Evolutionary conservation across 2,329 filamentous ascomycete genomes (phyloP), one percentile per base, ranked within the genome.

Genomic region (Sporothrix pallida): DNA sequence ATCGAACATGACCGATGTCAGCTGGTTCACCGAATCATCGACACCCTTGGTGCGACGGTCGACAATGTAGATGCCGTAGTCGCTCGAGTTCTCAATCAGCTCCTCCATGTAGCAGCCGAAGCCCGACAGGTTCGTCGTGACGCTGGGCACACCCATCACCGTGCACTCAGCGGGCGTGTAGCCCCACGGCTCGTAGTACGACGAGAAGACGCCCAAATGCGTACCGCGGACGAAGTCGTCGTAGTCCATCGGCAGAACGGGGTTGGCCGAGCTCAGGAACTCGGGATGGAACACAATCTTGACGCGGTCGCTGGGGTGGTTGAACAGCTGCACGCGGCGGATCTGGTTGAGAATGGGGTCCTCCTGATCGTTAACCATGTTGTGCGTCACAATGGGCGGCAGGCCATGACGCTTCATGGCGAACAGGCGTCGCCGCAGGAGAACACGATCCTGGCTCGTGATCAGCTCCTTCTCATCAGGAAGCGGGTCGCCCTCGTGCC

Each of bases 101-200:
- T 98, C 96, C 83, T 99, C 96, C 96, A 99, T 99, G 83, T 99
- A 98, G 84, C 96, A 98, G 69, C 96, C 96, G 80, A 99, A 99
- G 23, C 96, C 96, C 7, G 96, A 98, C 62, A 99, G 86, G 83
- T 99, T 99, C 42, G 95, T 98, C 12, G 96, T 98, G 83, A 99
- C 98, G 83, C 94, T 97, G 60, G 96, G 96, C 56, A 99, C 95
- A 78, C 96, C 96, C 96, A 98, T 98, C 76, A 98, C 96, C 0
- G 96, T 98, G 83, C 96, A 99, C 83, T 98, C 96, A 71, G 96
- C 95, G 0, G 95, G 96, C 1, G 96, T 99, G 83, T 99, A 99
- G 63, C 96, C 96, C 96, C 96, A 99, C 9, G 96, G 96, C 84
- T 99, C 96, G 82, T 99, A 99, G 88, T 98, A 98, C 2, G 96